Conservation (phyloP, 2,329 filamentous ascomycete genomes). For the Zasmidium cellare region DNA sequence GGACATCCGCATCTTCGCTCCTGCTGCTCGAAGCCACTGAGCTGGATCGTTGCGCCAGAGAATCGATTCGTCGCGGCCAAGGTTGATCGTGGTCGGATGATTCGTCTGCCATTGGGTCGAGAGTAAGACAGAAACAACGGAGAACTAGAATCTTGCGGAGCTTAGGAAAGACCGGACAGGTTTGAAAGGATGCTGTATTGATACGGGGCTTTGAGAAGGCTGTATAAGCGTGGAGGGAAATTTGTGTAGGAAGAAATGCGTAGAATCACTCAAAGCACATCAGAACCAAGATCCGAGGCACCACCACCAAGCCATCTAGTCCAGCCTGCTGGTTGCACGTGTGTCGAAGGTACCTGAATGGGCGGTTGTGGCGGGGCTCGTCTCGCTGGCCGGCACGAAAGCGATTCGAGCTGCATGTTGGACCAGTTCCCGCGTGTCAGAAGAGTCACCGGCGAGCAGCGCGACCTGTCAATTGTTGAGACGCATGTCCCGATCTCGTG, state of each 20-base stretch:
- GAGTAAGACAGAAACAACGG: too few species aligned
- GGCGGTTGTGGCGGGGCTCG: not conserved
- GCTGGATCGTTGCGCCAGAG: not conserved
- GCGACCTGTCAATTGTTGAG: not conserved
- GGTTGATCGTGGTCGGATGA: not conserved
- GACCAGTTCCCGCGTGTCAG: not conserved
- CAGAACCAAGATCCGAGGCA: not conserved
- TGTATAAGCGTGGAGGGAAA: too few species aligned
- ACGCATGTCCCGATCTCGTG: not conserved
- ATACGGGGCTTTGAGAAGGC: too few species aligned
- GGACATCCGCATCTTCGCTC: not conserved
- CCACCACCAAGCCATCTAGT: not conserved
- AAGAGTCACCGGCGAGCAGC: not conserved
- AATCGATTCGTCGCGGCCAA: slow-evolving; percentile 1
- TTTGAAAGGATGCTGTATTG: too few species aligned
- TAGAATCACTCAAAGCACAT: too few species aligned
- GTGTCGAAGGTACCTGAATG: not conserved
- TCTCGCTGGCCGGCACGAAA: not conserved
- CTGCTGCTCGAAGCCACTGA: not conserved
- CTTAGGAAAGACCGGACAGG: too few species aligned
- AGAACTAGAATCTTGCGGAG: too few species aligned
- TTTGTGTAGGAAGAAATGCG: not conserved
- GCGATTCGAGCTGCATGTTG: not conserved
- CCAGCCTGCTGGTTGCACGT: not conserved
- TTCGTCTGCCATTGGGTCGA: not conserved